A percentile compares a stretch with the other conserved stretches of the same genome.
phyloP scores from a whole-genome alignment of 495 filamentous ascomycete genomes.

The Podospora australis region DNA sequence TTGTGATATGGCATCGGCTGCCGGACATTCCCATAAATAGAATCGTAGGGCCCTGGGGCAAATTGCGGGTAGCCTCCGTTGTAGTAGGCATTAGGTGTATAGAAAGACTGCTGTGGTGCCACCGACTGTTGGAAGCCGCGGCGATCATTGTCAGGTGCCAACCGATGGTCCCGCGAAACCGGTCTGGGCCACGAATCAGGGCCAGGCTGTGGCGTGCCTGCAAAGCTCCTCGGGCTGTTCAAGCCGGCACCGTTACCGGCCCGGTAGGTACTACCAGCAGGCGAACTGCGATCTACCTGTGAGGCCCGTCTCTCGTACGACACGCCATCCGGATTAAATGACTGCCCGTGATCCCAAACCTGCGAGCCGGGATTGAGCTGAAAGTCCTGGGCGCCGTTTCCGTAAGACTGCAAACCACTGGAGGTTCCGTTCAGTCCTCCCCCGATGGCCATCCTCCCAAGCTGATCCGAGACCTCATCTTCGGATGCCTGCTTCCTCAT shows the following conservation, averaged over 20 bases:
- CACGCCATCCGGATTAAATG: constrained; percentile 3
- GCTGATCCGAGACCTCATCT: constrained; percentile 8
- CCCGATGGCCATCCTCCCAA: constrained; percentile 7
- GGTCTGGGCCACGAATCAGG: constrained; percentile 34
- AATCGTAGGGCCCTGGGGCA: constrained; percentile 25
- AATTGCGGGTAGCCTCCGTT: constrained; percentile 18
- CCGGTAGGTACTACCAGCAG: constrained; percentile 49
- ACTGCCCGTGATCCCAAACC: constrained; percentile 30
- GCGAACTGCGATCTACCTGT: constrained; percentile 35
- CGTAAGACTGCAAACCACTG: constrained; percentile 8
- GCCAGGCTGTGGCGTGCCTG: constrained; percentile 41
- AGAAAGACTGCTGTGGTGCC: constrained; percentile 19
- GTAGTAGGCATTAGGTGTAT: constrained; percentile 17
- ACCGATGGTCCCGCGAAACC: constrained; percentile 28
- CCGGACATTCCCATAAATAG: constrained; percentile 27
- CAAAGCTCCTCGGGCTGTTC: constrained; percentile 53
- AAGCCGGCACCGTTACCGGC: constrained; percentile 26
- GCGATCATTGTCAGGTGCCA: constrained; percentile 27
- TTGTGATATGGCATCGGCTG: constrained; percentile 24
- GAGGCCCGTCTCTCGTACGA: constrained; percentile 14
- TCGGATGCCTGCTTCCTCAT: constrained; percentile 6
- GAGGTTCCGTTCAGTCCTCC: constrained; percentile 4
- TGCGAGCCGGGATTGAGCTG: constrained; percentile 33
- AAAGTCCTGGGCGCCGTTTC: constrained; percentile 17
- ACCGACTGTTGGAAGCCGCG: constrained; percentile 23